These are phyloP conservation scores for Picochlorum sp. DNA, from an alignment of 139 green algal species.

Conservation along the genomic window DNA sequence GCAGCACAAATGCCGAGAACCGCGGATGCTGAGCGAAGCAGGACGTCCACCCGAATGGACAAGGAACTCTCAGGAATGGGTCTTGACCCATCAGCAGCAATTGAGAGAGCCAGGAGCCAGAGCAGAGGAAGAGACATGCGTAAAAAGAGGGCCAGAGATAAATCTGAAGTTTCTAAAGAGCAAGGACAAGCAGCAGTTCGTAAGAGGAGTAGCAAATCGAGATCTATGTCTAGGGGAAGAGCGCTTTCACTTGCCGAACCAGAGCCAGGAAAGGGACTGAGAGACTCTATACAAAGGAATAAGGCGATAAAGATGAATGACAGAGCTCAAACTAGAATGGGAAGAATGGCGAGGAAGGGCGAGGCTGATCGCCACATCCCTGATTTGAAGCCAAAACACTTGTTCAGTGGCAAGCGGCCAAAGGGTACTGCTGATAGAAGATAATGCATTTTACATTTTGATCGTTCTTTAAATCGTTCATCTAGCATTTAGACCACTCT, in stretches of 20 bases:
- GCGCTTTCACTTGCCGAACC: constrained; percentile 45
- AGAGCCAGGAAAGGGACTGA: constrained; percentile 47
- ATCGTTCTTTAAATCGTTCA: no score
- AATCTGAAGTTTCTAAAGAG: constrained; percentile 24
- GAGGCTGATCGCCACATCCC: constrained; percentile 59
- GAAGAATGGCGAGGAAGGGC: constrained; percentile 44
- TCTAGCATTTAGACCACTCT: constrained; percentile 30
- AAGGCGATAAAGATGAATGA: constrained; percentile 82
- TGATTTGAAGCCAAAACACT: constrained; percentile 92
- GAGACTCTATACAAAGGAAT: constrained; percentile 65
- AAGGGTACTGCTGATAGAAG: constrained; percentile 69
- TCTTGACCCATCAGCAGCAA: constrained; percentile 77
- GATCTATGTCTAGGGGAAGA: constrained; percentile 72
- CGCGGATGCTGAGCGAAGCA: constrained; percentile 35
- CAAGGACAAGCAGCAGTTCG: constrained; percentile 52
- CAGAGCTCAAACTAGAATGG: constrained; percentile 54
- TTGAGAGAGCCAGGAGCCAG: constrained; percentile 38
- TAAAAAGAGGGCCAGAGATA: constrained; percentile 53
- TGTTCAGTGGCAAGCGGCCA: constrained; percentile 83
- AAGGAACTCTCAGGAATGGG: constrained; percentile 62
- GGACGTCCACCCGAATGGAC: constrained; percentile 31
- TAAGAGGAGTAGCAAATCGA: constrained; percentile 69
- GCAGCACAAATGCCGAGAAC: constrained; percentile 58
- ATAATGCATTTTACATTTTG: constrained; percentile 16
- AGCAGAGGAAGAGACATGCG: constrained; percentile 28